Evolutionary conservation across 2,329 filamentous ascomycete species (phyloP).

Genomic region (Apiospora pterosperma): DNA sequence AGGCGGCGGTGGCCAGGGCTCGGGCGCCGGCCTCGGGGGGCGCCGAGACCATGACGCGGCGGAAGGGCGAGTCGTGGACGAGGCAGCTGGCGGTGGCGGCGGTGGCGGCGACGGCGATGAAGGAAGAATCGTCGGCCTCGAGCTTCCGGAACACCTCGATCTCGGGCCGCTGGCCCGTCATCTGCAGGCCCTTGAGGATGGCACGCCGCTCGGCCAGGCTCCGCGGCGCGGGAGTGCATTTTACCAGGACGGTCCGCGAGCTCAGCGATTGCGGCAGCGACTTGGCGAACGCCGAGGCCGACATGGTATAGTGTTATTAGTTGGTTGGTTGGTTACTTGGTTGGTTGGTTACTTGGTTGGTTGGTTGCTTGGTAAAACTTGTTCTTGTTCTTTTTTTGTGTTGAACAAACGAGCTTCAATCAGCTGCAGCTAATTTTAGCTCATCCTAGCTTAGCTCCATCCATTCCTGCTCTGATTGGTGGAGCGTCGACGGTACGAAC

Average conservation of each 20-base stretch:
- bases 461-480: background rate
- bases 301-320: background rate
- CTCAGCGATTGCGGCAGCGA: conserved; percentile 23
- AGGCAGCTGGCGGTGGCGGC: conserved; percentile 35
- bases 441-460: too few species aligned
- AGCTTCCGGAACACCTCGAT: conserved; percentile 52
- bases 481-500: too few species aligned
- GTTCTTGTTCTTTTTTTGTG: background rate
- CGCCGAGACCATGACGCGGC: conserved; percentile 36
- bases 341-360: background rate
- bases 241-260: conserved; percentile 40
- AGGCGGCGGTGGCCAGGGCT: conserved; percentile 19
- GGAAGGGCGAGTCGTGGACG: conserved; percentile 43
- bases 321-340: background rate
- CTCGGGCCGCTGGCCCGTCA: conserved; percentile 33
- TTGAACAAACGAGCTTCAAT: background rate
- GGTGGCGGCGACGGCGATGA: conserved; percentile 45
- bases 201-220: conserved; percentile 53
- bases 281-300: conserved; percentile 19
- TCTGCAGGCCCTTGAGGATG: conserved; percentile 48
- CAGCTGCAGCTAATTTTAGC: background rate
- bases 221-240: conserved; percentile 48
- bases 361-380: background rate
- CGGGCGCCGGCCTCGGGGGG: conserved; percentile 6
- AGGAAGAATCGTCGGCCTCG: conserved; percentile 41